A percentile compares a stretch with the other conserved stretches of the same genome.
phyloP scores from a whole-genome alignment of 2,329 filamentous ascomycete genomes.

The Phoma sp. region DNA sequence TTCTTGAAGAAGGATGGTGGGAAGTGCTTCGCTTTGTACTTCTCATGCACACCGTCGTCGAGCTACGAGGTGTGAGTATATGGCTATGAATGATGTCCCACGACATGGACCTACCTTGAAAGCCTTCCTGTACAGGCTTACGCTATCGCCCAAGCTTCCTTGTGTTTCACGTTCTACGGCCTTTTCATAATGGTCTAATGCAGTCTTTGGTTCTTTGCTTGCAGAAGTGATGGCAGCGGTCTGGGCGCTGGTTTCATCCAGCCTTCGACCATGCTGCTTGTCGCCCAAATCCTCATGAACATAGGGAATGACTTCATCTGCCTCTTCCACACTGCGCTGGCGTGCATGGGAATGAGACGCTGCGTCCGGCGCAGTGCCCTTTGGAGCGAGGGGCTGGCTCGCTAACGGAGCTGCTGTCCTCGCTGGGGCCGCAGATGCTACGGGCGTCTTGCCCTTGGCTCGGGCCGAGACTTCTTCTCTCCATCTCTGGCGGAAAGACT shows the following conservation, averaged over 20 bases:
- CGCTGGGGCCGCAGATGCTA: conserved; percentile 20
- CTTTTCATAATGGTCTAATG: conserved; percentile 89
- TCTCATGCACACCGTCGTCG: conserved; percentile 81
- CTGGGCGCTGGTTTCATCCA: conserved; percentile 52
- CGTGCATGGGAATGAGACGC: conserved; percentile 33
- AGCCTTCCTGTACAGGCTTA: conserved; percentile 86
- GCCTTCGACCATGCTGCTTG: conserved; percentile 52
- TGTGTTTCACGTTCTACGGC: conserved; percentile 87
- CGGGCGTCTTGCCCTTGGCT: conserved; percentile 45
- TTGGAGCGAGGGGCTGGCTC: conserved; percentile 31
- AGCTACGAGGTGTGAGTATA: conserved; percentile 60
- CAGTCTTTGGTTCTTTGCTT: conserved; percentile 68
- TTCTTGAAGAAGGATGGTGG: conserved; percentile 63
- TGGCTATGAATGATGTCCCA: neutral
- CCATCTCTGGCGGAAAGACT: conserved; percentile 87
- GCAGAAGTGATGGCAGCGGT: conserved; percentile 36
- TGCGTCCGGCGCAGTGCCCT: conserved; percentile 33
- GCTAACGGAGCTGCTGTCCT: conserved; percentile 25
- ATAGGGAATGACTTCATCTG: conserved; percentile 51
- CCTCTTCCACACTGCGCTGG: conserved; percentile 40
- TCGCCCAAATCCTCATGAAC: conserved; percentile 55
- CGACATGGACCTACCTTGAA: conserved; percentile 69
- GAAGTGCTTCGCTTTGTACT: conserved; percentile 92
- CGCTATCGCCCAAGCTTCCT: conserved; percentile 86
- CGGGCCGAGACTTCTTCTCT: conserved; percentile 74